Conservation (phyloP, 2,329 filamentous ascomycete species). For the Fusarium multiceps region DNA sequence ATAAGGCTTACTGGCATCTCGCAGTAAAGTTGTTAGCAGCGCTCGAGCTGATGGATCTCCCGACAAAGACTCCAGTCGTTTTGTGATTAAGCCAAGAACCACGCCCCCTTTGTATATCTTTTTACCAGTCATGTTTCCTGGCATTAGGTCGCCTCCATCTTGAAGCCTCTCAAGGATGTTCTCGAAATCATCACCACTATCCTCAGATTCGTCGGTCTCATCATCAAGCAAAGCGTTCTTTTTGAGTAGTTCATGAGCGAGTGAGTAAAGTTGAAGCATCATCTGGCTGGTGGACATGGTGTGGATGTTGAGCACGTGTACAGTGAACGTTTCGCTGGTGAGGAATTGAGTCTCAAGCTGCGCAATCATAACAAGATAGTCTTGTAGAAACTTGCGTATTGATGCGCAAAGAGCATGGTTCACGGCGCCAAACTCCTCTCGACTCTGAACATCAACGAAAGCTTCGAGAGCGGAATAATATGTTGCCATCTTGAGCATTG, state of each 20-base stretch:
- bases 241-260: constrained; percentile 88
- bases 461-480: constrained; percentile 92
- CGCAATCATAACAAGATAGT: constrained; percentile 91
- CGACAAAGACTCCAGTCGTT: constrained; percentile 86
- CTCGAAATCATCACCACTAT: constrained; percentile 86
- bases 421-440: constrained; percentile 91
- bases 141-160: constrained; percentile 84
- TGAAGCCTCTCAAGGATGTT: constrained; percentile 91
- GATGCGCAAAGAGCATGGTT: constrained; percentile 97
- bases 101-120: constrained; percentile 97
- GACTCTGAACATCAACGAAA: constrained; percentile 93
- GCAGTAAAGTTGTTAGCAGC: constrained; percentile 82
- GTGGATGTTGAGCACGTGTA: constrained; percentile 93
- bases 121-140: constrained; percentile 83
- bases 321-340: constrained; percentile 87
- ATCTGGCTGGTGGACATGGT: constrained; percentile 91
- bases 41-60: constrained; percentile 90
- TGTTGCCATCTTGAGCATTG: constrained; percentile 93
- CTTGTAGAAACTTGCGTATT: constrained; percentile 88
- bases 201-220: constrained; percentile 76
- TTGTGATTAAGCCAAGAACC: constrained; percentile 88
- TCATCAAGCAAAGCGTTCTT: constrained; percentile 89
- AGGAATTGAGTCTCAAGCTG: constrained; percentile 94
- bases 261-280: constrained; percentile 87
- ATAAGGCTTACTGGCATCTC: constrained; percentile 92